Evolutionary conservation across 768 basidiomycete species (phyloP), one percentile per base, ranked within the genome.

Genomic region (Leccinum arenicola): DNA sequence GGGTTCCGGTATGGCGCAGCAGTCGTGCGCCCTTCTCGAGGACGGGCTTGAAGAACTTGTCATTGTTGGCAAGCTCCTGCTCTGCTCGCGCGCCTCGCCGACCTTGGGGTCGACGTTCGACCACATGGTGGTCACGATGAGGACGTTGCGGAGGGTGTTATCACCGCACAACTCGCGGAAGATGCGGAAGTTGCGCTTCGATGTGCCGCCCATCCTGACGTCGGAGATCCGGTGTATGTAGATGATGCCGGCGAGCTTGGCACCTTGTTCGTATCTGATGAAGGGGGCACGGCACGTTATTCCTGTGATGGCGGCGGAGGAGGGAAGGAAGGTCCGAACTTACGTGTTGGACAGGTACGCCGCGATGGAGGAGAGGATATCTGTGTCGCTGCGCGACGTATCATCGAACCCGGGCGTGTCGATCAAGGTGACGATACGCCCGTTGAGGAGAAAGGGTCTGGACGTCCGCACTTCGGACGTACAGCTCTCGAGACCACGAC

Each of bases 341-440:
- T 55, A 73, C 72, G 70, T 72, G 52, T 63, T 73, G 58, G 72
- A 70, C n/a, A 73, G 67, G 43, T 73, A 73, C 1, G 36, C 77
- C 59, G 82, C 79, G 54, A 84, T 82, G 74, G 79, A 77, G 29
- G 74, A 77, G 38, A 84, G 70, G 11, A 84, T 76, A 43, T 81
- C 81, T 1, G 78, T 75, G 59, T 84, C 83, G 60, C 76, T 80
- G 48, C 74, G 76, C 12, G 61, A 19, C 9, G 82, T 80, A 62
- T 85, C 83, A 62, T 85, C 84, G 66, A 85, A 86, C 5, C 84
- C 84, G 15, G 84, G 84, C 0, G 84, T 86, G 67, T 86, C 85
- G 45, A 86, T 78, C 31, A 86, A 68, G 12, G 74, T 79, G 54
- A 85, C 69, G 54, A 62, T 66, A 7, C 73, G 73, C 11, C 79